Evolutionary conservation across 495 filamentous ascomycete species (phyloP).

Genomic region (Lindgomyces ingoldianus): DNA sequence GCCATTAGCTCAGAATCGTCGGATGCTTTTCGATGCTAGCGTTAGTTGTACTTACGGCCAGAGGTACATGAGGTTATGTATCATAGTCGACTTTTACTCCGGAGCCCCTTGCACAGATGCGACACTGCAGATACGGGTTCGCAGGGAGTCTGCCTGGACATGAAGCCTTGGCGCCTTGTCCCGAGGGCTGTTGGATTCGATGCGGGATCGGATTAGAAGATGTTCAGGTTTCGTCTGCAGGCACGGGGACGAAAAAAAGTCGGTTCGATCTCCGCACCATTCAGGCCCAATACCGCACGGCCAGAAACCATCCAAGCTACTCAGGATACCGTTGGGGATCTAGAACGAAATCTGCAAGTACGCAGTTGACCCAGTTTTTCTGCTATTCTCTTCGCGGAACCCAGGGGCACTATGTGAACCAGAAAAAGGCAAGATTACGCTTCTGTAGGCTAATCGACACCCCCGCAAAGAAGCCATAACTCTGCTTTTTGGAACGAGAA

Average conservation of each 20-base stretch:
- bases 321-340: no score
- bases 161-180: constrained; percentile 4
- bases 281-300: no score
- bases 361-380: no score
- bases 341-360: no score
- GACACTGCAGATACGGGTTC: background rate
- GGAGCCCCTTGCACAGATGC: constrained; percentile 1
- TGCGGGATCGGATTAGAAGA: background rate
- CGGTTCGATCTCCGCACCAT: no score
- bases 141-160: background rate
- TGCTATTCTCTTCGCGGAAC: no score
- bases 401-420: no score
- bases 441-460: no score
- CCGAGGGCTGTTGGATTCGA: background rate
- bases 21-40: background rate
- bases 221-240: background rate
- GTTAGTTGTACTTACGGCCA: background rate
- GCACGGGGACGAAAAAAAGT: background rate
- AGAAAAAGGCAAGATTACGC: no score
- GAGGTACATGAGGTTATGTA: background rate
- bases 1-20: constrained; percentile 8
- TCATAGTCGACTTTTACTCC: background rate
- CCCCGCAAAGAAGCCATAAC: no score
- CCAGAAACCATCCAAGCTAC: no score
- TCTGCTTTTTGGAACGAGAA: no score